These are phyloP conservation scores for Salix viminalis DNA, from an alignment of 345 rosid genomes.

Conservation along the genomic window DNA sequence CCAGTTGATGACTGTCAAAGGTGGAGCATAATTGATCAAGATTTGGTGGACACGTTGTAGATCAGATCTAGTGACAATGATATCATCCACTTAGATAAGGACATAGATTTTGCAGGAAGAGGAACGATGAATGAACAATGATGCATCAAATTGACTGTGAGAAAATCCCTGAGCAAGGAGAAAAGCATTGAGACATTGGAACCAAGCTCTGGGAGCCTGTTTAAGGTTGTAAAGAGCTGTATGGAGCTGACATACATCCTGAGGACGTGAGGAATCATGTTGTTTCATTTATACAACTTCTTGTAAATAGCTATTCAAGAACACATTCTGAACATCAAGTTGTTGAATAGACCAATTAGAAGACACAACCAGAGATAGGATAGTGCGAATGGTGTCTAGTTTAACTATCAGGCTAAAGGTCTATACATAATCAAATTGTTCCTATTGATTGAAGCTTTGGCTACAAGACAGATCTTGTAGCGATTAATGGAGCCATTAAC, in stretches of 20 bases:
- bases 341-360: neutral
- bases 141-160: neutral
- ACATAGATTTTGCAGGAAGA: neutral
- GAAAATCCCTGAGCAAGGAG: neutral
- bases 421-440: neutral
- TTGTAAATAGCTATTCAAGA: neutral
- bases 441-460: too few species aligned
- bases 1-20: neutral
- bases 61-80: neutral
- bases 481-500: neutral
- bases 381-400: neutral
- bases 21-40: neutral
- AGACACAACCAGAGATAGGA: accelerated
- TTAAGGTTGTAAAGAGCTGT: neutral
- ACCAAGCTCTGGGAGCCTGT: neutral
- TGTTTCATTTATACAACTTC: neutral
- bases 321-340: neutral
- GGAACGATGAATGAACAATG: neutral
- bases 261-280: neutral
- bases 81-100: neutral
- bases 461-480: too few species aligned
- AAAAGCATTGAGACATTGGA: neutral
- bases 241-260: neutral
- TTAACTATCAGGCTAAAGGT: neutral
- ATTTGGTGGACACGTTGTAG: neutral